Percentiles rank a stretch among this genome's conserved stretches.
phyloP scores from a whole-genome alignment of 805 yeast species.

The Ogataea degrootiae region DNA sequence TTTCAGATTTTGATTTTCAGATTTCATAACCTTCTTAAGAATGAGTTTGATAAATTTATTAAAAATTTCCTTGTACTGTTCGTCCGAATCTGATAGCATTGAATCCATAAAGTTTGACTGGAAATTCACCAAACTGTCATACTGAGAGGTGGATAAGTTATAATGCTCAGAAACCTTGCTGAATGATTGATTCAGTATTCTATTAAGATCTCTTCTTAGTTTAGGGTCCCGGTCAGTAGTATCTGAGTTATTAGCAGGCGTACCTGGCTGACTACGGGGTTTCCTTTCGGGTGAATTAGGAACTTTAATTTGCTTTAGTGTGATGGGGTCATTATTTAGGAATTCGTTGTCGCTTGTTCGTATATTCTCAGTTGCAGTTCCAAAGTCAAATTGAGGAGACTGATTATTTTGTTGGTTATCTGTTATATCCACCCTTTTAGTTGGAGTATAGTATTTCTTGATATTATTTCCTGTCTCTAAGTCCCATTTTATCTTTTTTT shows the following conservation, averaged over 20 bases:
- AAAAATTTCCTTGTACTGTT: conserved; percentile 26
- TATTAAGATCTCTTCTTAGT: conserved; percentile 27
- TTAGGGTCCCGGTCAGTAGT: conserved; percentile 9
- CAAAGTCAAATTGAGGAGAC: conserved; percentile 7
- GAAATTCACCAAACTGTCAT: conserved; percentile 38
- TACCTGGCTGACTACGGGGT: background rate
- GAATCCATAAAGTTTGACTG: conserved; percentile 33
- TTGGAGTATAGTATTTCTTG: conserved; percentile 32
- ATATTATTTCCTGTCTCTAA: conserved; percentile 26
- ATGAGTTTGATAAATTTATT: conserved; percentile 27
- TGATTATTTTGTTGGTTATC: background rate
- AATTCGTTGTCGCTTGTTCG: background rate
- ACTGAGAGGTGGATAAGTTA: conserved; percentile 50
- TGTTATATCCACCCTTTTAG: conserved; percentile 8
- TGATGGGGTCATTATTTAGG: background rate
- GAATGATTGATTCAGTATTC: conserved; percentile 38
- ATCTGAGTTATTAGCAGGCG: background rate
- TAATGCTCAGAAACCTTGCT: conserved; percentile 42
- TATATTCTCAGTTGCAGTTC: conserved; percentile 8
- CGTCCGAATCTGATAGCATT: conserved; percentile 21
- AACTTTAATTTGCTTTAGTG: conserved; percentile 10
- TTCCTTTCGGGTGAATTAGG: conserved; percentile 16
- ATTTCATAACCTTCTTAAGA: conserved; percentile 28
- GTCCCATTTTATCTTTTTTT: conserved; percentile 41
- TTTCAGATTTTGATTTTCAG: conserved; percentile 22